Evolutionary conservation across 208 protist genomes (phyloP), one percentile per base, ranked within the genome.

Genomic region (Trypanosoma melophagium): DNA sequence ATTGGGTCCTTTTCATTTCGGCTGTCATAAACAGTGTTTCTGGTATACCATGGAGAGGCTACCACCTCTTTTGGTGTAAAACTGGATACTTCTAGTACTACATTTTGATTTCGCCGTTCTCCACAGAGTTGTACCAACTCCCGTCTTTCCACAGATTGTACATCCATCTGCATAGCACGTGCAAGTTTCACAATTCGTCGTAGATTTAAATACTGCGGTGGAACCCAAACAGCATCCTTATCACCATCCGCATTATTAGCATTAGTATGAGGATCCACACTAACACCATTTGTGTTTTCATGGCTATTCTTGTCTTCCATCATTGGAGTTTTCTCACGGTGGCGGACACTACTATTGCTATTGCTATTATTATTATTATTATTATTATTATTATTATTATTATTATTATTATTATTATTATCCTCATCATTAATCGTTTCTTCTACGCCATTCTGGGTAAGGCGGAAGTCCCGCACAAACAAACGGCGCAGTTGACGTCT

Each of bases 101-200:
- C 73, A 54, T 92, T 92, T 65, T 94, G 89, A 60, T 94, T 82
- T 0, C 89, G 80, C 19, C 89, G 78, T 67, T 94, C 89, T 19
- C 89, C 89, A 52, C 89, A 90, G 24, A 94, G 77, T 72, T 80
- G 78, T 69, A 84, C 74, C 25, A 94, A 71, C 77, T 90, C 84
- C 3, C 52, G 42, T 0, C 89, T 83, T 17, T 85, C 78, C 52
- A 94, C 89, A 12, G 78, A 79, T 7, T 63, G 65, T 12, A 94
- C 62, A 3, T 84, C 79, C 31, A 92, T 73, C 2, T 75, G 50
- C 59, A 90, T 35, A 10, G 62, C 67, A 56, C 83, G 82, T 25
- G 85, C 88, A 25, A 94, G 63, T 19, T 70, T 63, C 12, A 78
- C 57, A 67, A 94, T 84, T 53, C 83, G 84, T 42, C 80, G 84